A percentile compares a stretch with the other conserved stretches of the same genome.
These are phyloP conservation scores for Rhinocladiella similis DNA, from an alignment of 2,329 filamentous ascomycete species.

Conservation along the genomic window DNA sequence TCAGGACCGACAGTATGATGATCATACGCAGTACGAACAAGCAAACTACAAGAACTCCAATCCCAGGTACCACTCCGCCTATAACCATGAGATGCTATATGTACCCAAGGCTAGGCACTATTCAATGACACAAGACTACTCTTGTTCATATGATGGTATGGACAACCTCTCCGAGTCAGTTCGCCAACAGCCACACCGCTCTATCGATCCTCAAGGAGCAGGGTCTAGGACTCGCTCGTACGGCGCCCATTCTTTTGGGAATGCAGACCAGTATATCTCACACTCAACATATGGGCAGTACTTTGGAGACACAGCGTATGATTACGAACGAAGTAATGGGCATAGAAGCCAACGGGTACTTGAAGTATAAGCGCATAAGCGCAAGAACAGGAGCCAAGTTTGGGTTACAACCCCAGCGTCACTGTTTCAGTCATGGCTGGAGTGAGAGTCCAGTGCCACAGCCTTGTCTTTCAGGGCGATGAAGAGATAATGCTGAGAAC, in stretches of 20 bases:
- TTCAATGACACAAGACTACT: constrained; percentile 1
- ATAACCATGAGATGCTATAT: constrained; percentile 4
- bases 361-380: constrained; percentile 24
- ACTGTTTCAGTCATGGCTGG: constrained; percentile 27
- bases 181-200: constrained; percentile 3
- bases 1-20: not conserved
- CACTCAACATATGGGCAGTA: constrained; percentile 34
- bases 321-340: constrained; percentile 36
- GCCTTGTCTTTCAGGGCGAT: not conserved
- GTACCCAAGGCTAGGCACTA: not conserved
- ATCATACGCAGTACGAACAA: not conserved
- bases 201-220: not conserved
- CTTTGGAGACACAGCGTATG: constrained; percentile 38
- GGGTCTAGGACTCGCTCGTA: constrained; percentile 1
- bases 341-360: constrained; percentile 39
- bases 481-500: not conserved
- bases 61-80: not conserved
- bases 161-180: not conserved
- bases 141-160: not conserved
- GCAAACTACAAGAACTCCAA: not conserved
- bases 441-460: not conserved
- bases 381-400: constrained; percentile 20
- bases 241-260: constrained; percentile 10
- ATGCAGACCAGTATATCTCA: constrained; percentile 7
- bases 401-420: constrained; percentile 28